phyloP scores from a whole-genome alignment of 441 rosid genomes.

The Croton setiger region DNA sequence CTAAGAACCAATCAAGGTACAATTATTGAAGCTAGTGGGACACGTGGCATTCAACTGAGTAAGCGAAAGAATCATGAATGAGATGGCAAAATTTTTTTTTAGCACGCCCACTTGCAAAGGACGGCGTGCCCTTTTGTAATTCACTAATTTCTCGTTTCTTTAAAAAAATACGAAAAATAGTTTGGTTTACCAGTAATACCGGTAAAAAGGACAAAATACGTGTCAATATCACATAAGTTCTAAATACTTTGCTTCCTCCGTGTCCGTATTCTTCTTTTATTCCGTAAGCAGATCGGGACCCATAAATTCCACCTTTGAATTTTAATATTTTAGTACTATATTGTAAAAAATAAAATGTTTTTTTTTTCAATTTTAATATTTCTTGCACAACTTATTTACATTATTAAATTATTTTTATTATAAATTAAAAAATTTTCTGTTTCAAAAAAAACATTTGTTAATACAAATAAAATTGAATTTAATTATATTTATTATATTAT shows the following conservation, averaged over 20 bases:
- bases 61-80: conserved; percentile 6
- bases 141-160: too few species aligned
- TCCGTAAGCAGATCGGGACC: neutral
- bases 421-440: too few species aligned
- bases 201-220: conserved; percentile 26
- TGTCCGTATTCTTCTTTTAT: neutral
- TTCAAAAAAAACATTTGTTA: too few species aligned
- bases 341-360: neutral
- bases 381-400: too few species aligned
- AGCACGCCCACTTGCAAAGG: conserved; percentile 22
- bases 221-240: conserved; percentile 18
- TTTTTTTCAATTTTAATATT: neutral
- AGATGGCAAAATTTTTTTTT: conserved; percentile 21
- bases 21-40: conserved; percentile 27
- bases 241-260: neutral
- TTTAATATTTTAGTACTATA: neutral
- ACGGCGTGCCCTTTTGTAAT: too few species aligned
- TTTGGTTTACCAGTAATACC: conserved; percentile 28
- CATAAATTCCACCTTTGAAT: neutral
- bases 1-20: conserved; percentile 14
- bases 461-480: too few species aligned
- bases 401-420: too few species aligned
- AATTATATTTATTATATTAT: too few species aligned
- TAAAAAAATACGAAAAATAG: neutral
- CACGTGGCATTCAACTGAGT: conserved; percentile 24